These are phyloP conservation scores for Monarda citriodora DNA, from an alignment of 305 asterid genomes.

Conservation along the genomic window DNA sequence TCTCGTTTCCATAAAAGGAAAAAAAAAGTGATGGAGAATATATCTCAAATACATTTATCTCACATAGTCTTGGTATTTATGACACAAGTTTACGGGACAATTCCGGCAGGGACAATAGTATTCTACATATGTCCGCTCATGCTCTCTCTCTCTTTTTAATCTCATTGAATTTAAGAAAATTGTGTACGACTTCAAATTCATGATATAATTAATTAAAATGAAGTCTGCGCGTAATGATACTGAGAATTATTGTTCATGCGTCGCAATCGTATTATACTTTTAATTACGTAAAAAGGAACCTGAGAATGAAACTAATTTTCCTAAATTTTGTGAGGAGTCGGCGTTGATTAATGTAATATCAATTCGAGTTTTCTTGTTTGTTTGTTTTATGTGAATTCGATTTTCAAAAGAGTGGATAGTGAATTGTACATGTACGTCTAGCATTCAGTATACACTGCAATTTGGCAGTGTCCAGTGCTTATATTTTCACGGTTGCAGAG, in stretches of 20 bases:
- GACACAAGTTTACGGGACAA: too few relatives aligned
- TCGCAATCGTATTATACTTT: constrained; percentile 5
- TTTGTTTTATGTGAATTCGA: neutral
- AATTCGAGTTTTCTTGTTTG: neutral
- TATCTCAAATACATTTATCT: too few relatives aligned
- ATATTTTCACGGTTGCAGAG: constrained; percentile 19
- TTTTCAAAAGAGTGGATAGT: constrained; percentile 1
- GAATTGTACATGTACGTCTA: constrained; percentile 22
- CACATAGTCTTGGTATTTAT: too few relatives aligned
- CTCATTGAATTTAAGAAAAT: too few relatives aligned
- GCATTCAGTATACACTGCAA: constrained; percentile 20
- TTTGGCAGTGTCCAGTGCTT: constrained; percentile 19
- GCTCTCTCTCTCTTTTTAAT: too few relatives aligned
- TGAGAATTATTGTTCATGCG: neutral
- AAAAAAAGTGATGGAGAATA: too few relatives aligned
- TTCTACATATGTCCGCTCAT: too few relatives aligned
- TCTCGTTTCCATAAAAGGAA: too few relatives aligned
- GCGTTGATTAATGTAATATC: constrained; percentile 9
- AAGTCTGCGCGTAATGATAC: neutral
- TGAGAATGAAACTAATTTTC: neutral
- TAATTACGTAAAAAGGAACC: constrained; percentile 4
- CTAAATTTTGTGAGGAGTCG: neutral
- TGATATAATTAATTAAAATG: neutral
- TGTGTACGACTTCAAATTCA: too few relatives aligned
- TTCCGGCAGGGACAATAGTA: too few relatives aligned